Evolutionary conservation across 345 rosid genomes (phyloP).

Genomic region (Hevea brasiliensis): DNA sequence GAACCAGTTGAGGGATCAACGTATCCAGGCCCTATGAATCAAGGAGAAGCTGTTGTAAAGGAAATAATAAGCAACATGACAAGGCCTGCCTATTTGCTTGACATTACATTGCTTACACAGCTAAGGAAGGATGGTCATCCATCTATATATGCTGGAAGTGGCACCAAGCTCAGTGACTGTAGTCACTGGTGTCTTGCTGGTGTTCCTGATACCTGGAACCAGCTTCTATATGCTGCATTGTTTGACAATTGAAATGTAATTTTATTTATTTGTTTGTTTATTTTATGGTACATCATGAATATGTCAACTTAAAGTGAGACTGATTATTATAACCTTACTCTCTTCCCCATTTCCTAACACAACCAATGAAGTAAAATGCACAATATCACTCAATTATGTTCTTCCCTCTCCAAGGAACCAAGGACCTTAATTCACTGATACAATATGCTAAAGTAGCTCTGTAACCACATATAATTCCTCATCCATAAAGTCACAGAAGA

Average conservation of each 20-base stretch:
- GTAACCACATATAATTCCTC: too few species aligned
- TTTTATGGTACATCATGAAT: too few species aligned
- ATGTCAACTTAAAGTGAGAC: not conserved
- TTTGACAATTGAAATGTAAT: not conserved
- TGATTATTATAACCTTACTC: too few species aligned
- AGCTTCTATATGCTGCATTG: conserved; percentile 44
- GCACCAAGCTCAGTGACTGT: conserved; percentile 38
- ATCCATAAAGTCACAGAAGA: not conserved
- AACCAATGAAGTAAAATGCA: too few species aligned
- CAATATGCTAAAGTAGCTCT: too few species aligned
- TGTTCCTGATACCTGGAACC: conserved; percentile 75
- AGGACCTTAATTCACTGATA: too few species aligned
- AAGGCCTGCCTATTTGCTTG: conserved; percentile 50
- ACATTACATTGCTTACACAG: conserved; percentile 54
- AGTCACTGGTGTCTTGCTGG: conserved; percentile 84
- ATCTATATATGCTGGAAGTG: conserved; percentile 43
- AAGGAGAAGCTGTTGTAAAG: conserved; percentile 43
- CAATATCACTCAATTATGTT: too few species aligned
- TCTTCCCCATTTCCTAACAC: too few species aligned
- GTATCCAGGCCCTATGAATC: conserved; percentile 32
- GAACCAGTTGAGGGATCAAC: conserved; percentile 47
- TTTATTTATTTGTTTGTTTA: too few species aligned
- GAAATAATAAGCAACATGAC: conserved; percentile 41
- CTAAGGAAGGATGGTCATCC: conserved; percentile 73
- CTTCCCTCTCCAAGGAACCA: too few species aligned